These are phyloP conservation scores for Pseudozyma sp. DNA, from an alignment of 1,284 basidiomycete species.

Conservation along the genomic window DNA sequence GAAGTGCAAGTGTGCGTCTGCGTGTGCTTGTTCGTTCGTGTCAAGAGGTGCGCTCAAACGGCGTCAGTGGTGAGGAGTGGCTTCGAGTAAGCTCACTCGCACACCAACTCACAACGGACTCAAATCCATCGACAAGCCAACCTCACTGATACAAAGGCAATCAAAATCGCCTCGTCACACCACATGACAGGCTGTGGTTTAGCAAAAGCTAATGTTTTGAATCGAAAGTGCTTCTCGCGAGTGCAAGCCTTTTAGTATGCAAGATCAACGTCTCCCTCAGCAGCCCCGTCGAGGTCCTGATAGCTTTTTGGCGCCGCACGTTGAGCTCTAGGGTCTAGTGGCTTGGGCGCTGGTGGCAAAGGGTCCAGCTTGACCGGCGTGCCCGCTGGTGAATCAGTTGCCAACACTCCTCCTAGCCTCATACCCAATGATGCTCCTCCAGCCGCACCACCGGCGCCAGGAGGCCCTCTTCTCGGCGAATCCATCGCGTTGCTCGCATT, in stretches of 20 bases:
- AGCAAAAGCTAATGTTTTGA: not conserved
- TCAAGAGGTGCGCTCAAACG: too few relatives aligned
- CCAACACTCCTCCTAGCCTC: constrained; percentile 30
- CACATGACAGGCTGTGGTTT: too few relatives aligned
- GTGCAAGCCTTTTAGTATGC: constrained; percentile 28
- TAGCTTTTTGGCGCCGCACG: constrained; percentile 44
- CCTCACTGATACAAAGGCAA: too few relatives aligned
- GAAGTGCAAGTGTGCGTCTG: too few relatives aligned
- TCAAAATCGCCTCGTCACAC: too few relatives aligned
- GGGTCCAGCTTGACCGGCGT: constrained; percentile 31
- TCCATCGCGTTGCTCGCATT: constrained; percentile 29
- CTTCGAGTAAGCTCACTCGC: too few relatives aligned
- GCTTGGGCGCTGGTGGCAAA: constrained; percentile 50
- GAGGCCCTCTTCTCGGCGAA: constrained; percentile 21
- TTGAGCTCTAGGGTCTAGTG: constrained; percentile 52
- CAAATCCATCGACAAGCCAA: too few relatives aligned
- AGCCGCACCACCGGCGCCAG: not conserved
- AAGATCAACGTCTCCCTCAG: constrained; percentile 50
- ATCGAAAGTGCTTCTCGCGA: not conserved
- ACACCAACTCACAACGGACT: too few relatives aligned
- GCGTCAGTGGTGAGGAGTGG: too few relatives aligned
- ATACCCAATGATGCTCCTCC: constrained; percentile 24
- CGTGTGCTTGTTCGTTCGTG: too few relatives aligned
- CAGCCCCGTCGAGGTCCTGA: constrained; percentile 59
- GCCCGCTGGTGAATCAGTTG: constrained; percentile 5